Evolutionary conservation across 345 rosid species (phyloP), one percentile per base, ranked within the genome.

Genomic region (Aquilaria yunnanensis): DNA sequence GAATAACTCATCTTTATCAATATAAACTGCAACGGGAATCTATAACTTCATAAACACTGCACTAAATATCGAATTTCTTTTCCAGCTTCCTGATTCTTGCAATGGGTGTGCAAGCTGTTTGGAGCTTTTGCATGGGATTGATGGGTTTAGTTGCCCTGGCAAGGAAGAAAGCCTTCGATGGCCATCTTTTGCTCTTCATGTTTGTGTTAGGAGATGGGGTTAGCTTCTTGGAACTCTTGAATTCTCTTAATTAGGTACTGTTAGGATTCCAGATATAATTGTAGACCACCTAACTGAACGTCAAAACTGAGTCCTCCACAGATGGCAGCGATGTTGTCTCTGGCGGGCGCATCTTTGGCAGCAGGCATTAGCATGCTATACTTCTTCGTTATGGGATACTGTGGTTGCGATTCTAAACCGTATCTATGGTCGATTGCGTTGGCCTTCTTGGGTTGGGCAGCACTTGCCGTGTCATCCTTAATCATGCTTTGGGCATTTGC

Each of bases 201-300:
- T 92, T 89, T 56, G 91, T 87, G 14, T 87, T 92, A 33, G 98
- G 98, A 77, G 96, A 89, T 56, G 83, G 90, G 93, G 96, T 89
- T 29, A 76, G 76, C 51, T 63, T 65, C 74, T 33, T 29, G 11
- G 51, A 52, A 60, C 57, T 59, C 67, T 14, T 37, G 41, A 34
- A 47, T 57, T 3, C 30, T 56, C 66, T 62, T 23, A 31, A 11
- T 12, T 51, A 23, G 23, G 23, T 23, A 23, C 16, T 23, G 56
- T 32, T 55, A 51, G 45, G 34, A 56, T 47, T 31, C 30, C 65
- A 33, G 56, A 62, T 23, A 3, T 37, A 33, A 8, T 58, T 47
- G 2, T n/a, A 32, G 45, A 30, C 29, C 69, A 34, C 14, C 31
- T 52, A 43, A 7, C 64, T 34, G 13, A n/a, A 59, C 2, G 12